Conservation (phyloP, 129 eudicot genomes). For the Lonicera japonica region DNA sequence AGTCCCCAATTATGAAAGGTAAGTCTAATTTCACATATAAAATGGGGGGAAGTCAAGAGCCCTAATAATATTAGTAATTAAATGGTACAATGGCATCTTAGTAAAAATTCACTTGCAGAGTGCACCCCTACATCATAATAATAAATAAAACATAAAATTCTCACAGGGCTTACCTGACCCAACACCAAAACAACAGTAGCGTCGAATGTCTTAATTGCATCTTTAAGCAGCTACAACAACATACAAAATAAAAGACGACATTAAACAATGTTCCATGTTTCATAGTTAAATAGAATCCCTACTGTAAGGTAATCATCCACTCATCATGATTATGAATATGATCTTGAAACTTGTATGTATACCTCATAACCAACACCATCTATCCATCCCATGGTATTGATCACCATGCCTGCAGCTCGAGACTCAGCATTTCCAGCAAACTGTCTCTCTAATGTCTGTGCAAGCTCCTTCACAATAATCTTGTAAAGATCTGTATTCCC, state of each 20-base stretch:
- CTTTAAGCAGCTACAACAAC: conserved; percentile 73
- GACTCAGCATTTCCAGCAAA: conserved; percentile 86
- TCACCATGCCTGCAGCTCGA: conserved; percentile 97
- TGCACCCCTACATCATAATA: not conserved
- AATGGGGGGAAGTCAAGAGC: too few relatives aligned
- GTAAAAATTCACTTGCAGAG: not conserved
- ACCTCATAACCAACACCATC: conserved; percentile 97
- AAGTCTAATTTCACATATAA: too few relatives aligned
- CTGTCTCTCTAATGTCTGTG: conserved; percentile 70
- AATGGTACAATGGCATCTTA: not conserved
- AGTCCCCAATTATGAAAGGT: too few relatives aligned
- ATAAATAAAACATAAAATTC: conserved; percentile 1
- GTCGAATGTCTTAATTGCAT: conserved; percentile 77
- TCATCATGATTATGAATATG: not conserved
- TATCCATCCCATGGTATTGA: conserved; percentile 97
- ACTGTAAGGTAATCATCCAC: not conserved
- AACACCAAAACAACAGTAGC: conserved; percentile 87
- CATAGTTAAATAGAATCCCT: not conserved
- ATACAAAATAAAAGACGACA: conserved; percentile 3
- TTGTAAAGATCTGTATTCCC: conserved; percentile 81
- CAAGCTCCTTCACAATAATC: conserved; percentile 89
- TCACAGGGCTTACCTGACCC: conserved; percentile 68
- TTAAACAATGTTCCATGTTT: not conserved
- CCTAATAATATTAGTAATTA: not conserved
- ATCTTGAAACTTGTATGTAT: conserved; percentile 11